These are phyloP conservation scores for Thraustochytrium striatum DNA, from an alignment of 352 stramenopile genomes.

Conservation along the genomic window DNA sequence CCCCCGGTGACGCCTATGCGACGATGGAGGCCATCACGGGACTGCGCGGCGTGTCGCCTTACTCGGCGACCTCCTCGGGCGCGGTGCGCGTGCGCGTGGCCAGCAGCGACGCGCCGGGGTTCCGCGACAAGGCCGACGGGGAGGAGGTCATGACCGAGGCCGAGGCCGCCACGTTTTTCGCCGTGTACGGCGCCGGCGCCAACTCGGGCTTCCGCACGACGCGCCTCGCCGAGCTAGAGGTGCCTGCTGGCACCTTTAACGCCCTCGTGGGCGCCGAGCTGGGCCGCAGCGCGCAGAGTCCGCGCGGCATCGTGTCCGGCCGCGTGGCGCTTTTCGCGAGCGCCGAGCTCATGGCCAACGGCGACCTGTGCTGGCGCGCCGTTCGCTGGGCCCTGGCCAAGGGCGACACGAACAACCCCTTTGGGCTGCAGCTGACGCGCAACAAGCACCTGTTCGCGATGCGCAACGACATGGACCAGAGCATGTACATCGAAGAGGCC, in stretches of 20 bases:
- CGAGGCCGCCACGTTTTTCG: not conserved
- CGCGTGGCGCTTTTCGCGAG: constrained; percentile 3
- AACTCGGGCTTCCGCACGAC: not conserved
- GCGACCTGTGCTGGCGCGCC: constrained; percentile 13
- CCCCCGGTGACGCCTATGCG: no score
- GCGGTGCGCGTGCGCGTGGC: no score
- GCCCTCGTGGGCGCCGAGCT: constrained; percentile 16
- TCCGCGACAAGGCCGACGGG: not conserved
- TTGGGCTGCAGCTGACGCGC: not conserved
- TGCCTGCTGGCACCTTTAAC: no score
- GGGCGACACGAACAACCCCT: not conserved
- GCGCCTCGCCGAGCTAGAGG: no score
- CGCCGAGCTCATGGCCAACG: constrained; percentile 5
- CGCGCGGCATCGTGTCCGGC: not conserved
- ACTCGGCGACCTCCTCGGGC: not conserved
- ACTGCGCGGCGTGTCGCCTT: not conserved
- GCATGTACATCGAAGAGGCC: not conserved
- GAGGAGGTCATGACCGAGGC: not conserved
- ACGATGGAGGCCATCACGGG: not conserved
- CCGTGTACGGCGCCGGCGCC: not conserved
- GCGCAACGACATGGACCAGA: constrained; percentile 31
- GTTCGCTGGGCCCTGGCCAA: not conserved
- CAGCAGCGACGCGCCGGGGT: no score
- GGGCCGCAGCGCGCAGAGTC: not conserved
- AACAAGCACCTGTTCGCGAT: not conserved